These are phyloP conservation scores for Lachnum nothofagi DNA, from an alignment of 2,329 filamentous ascomycete species.

Conservation along the genomic window DNA sequence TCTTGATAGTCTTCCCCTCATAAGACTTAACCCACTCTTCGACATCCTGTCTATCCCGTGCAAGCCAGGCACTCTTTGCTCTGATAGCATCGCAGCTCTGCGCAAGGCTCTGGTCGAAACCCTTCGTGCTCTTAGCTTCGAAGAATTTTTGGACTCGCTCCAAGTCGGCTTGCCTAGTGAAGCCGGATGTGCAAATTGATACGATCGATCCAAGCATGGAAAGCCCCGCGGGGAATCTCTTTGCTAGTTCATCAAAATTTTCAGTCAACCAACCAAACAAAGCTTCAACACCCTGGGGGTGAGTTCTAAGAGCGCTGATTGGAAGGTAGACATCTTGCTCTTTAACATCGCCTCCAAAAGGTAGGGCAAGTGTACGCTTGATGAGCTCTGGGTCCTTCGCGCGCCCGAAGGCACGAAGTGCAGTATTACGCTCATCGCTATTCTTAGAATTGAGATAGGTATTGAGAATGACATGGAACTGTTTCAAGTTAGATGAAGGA, in stretches of 20 bases:
- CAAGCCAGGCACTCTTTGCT: constrained; percentile 78
- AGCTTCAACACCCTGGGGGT: constrained; percentile 71
- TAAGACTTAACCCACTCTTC: constrained; percentile 64
- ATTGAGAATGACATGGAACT: constrained; percentile 72
- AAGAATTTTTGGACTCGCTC: constrained; percentile 78
- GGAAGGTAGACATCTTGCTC: constrained; percentile 93
- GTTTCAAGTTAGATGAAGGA: constrained; percentile 14
- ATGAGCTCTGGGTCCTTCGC: constrained; percentile 75
- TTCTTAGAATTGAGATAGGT: constrained; percentile 71
- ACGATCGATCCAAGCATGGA: constrained; percentile 83
- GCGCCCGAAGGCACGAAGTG: constrained; percentile 75
- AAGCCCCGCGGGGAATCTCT: constrained; percentile 78
- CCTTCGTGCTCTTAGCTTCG: constrained; percentile 71
- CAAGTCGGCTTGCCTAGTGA: constrained; percentile 72
- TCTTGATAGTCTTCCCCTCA: constrained; percentile 26
- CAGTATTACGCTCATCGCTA: constrained; percentile 86
- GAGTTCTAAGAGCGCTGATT: constrained; percentile 69
- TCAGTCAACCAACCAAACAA: constrained; percentile 78
- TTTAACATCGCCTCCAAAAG: constrained; percentile 78
- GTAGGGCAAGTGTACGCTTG: constrained; percentile 69
- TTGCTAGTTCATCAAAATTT: constrained; percentile 81
- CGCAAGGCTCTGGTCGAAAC: constrained; percentile 82
- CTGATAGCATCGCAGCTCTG: constrained; percentile 81
- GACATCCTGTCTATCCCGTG: constrained; percentile 74
- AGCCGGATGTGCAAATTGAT: constrained; percentile 73